Conservation (phyloP, 1,139 yeast genomes). For the Saccharomycopsis crataegensis region DNA sequence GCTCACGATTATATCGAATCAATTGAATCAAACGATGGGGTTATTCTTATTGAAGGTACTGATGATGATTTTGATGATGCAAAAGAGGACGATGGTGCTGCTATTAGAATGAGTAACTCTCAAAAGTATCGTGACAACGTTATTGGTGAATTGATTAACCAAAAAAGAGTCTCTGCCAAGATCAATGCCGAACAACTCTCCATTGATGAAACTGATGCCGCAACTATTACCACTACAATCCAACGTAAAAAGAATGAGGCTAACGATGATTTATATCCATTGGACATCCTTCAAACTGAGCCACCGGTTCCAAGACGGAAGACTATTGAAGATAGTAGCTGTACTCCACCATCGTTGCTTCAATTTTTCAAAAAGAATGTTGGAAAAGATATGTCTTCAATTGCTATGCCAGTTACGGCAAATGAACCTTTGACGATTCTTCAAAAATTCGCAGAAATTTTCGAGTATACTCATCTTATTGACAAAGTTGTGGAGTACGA, state of each 20-base stretch:
- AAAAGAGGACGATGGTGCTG: constrained; percentile 24
- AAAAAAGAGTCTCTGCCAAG: neutral
- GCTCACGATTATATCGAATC: constrained; percentile 51
- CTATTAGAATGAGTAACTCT: constrained; percentile 12
- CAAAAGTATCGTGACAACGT: constrained; percentile 10
- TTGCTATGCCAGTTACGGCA: constrained; percentile 90
- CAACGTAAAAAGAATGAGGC: constrained; percentile 24
- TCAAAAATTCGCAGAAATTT: constrained; percentile 69
- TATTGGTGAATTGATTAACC: constrained; percentile 2
- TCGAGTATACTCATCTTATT: constrained; percentile 68
- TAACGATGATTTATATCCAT: constrained; percentile 46
- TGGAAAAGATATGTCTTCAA: constrained; percentile 80
- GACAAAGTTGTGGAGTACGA: constrained; percentile 47
- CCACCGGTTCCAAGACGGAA: constrained; percentile 44
- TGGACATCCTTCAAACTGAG: constrained; percentile 22
- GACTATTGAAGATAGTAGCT: constrained; percentile 52
- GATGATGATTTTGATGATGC: constrained; percentile 23
- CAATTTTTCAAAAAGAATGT: constrained; percentile 80
- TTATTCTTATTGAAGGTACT: constrained; percentile 26
- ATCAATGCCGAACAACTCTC: neutral
- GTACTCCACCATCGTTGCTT: constrained; percentile 75
- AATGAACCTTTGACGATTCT: constrained; percentile 85
- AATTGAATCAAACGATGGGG: constrained; percentile 20
- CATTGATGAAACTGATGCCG: neutral
- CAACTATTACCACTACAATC: constrained; percentile 18